Percentiles rank a stretch among this genome's conserved stretches.
Conservation (phyloP, 305 asterid species). For the Solanum hybrid region DNA sequence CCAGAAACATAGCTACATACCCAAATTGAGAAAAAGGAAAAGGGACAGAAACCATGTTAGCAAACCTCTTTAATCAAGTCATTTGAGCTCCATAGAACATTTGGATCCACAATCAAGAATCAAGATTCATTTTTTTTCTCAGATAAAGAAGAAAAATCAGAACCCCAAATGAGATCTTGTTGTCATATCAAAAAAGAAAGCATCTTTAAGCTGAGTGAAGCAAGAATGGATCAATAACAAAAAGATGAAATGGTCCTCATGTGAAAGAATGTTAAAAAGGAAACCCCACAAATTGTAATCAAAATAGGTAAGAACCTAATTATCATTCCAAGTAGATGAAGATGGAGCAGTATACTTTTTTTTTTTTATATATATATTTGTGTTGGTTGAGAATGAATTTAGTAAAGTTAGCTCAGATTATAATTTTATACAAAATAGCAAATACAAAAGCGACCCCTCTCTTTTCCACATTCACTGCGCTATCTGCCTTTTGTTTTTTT, state of each 20-base stretch:
- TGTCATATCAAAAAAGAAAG: not conserved
- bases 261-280: not conserved
- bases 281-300: not conserved
- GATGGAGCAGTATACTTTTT: not conserved
- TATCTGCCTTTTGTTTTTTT: not conserved
- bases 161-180: not conserved
- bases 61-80: slow-evolving; percentile 2
- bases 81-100: not conserved
- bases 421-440: not conserved
- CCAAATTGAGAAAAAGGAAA: not conserved
- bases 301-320: not conserved
- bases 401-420: not conserved
- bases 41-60: not conserved
- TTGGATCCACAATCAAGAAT: slow-evolving; percentile 5
- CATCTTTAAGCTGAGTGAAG: not conserved
- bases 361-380: not conserved
- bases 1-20: not conserved
- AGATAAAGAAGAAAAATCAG: not conserved
- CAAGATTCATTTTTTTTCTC: not conserved
- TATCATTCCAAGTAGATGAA: not conserved
- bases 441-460: not conserved
- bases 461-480: not conserved
- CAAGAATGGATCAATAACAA: not conserved
- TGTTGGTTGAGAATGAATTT: not conserved
- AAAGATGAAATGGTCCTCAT: not conserved